Conservation (phyloP, 139 green algal species). For the Chlorokybus atmophyticus region DNA sequence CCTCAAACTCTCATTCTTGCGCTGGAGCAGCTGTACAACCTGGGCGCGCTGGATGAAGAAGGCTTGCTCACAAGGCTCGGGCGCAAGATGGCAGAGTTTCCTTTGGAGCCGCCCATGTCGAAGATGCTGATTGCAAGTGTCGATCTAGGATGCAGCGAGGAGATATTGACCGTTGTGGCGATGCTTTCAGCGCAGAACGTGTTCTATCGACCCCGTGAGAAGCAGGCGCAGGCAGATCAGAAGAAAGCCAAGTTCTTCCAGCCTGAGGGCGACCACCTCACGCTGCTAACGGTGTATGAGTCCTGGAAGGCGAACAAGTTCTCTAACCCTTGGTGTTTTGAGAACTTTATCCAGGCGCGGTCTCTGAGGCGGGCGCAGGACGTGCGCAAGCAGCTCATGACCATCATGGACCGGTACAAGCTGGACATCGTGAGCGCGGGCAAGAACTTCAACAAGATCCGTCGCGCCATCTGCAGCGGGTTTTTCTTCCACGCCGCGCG, state of each 20-base stretch:
- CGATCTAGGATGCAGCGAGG: slow-evolving; percentile 88
- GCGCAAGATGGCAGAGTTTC: slow-evolving; percentile 98
- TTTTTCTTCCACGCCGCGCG: slow-evolving; percentile 53
- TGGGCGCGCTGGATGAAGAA: slow-evolving; percentile 85
- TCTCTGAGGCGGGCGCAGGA: slow-evolving; percentile 76
- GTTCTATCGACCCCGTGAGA: slow-evolving; percentile 42
- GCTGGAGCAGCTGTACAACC: slow-evolving; percentile 92
- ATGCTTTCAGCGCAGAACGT: slow-evolving; percentile 59
- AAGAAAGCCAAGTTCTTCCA: slow-evolving; percentile 91
- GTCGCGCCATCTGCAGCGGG: slow-evolving; percentile 45
- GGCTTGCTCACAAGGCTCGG: slow-evolving; percentile 89
- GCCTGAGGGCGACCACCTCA: slow-evolving; percentile 94
- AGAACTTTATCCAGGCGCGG: slow-evolving; percentile 87
- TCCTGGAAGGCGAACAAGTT: slow-evolving; percentile 90
- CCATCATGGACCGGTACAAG: slow-evolving; percentile 98
- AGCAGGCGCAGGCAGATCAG: slow-evolving; percentile 60
- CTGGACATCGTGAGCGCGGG: slow-evolving; percentile 83
- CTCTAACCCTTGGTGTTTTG: slow-evolving; percentile 79
- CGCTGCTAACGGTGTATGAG: slow-evolving; percentile 90
- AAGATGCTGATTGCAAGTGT: slow-evolving; percentile 94
- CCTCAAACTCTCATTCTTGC: slow-evolving; percentile 43
- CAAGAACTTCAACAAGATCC: slow-evolving; percentile 75
- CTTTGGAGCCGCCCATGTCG: slow-evolving; percentile 86
- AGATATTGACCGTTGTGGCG: slow-evolving; percentile 94
- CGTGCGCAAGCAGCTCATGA: slow-evolving; percentile 88